phyloP scores from a whole-genome alignment of 805 yeast genomes.

The Hanseniaspora nectarophila region DNA sequence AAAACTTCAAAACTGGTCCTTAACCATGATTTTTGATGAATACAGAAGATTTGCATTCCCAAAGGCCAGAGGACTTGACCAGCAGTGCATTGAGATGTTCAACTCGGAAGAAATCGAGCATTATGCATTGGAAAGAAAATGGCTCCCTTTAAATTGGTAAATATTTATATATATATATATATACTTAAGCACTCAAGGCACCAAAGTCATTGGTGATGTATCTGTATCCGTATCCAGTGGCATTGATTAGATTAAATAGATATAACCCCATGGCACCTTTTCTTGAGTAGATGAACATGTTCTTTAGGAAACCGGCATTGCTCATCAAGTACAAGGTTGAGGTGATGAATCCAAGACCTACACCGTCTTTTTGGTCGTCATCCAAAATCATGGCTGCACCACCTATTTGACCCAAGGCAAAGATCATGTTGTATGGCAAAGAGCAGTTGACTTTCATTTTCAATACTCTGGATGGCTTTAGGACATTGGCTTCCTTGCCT shows the following conservation, averaged over 20 bases:
- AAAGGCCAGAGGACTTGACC: slow-evolving; percentile 89
- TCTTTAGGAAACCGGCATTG: slow-evolving; percentile 50
- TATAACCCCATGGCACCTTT: slow-evolving; percentile 52
- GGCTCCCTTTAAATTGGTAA: slow-evolving; percentile 65
- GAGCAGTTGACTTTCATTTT: slow-evolving; percentile 12
- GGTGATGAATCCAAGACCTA: slow-evolving; percentile 79
- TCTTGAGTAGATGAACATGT: slow-evolving; percentile 43
- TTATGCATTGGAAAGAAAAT: slow-evolving; percentile 39
- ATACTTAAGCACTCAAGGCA: slow-evolving; percentile 2
- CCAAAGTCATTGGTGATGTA: slow-evolving; percentile 40
- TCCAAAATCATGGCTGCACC: slow-evolving; percentile 70
- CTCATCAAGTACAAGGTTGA: slow-evolving; percentile 58
- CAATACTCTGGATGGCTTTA: slow-evolving; percentile 5
- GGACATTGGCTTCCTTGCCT: neutral
- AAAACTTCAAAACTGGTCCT: slow-evolving; percentile 80
- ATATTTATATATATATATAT: neutral
- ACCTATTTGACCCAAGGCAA: slow-evolving; percentile 49
- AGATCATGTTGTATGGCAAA: slow-evolving; percentile 35
- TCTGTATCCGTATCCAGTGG: slow-evolving; percentile 56
- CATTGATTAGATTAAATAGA: slow-evolving; percentile 48
- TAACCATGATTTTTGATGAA: slow-evolving; percentile 90
- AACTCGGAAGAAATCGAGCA: slow-evolving; percentile 51
- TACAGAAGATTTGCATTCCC: slow-evolving; percentile 91
- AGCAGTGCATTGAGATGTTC: slow-evolving; percentile 85
- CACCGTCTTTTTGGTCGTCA: slow-evolving; percentile 63